Percentiles rank a stretch among this genome's conserved stretches.
phyloP scores from a whole-genome alignment of 1,284 basidiomycete genomes.

The Ustilago cynodontis region DNA sequence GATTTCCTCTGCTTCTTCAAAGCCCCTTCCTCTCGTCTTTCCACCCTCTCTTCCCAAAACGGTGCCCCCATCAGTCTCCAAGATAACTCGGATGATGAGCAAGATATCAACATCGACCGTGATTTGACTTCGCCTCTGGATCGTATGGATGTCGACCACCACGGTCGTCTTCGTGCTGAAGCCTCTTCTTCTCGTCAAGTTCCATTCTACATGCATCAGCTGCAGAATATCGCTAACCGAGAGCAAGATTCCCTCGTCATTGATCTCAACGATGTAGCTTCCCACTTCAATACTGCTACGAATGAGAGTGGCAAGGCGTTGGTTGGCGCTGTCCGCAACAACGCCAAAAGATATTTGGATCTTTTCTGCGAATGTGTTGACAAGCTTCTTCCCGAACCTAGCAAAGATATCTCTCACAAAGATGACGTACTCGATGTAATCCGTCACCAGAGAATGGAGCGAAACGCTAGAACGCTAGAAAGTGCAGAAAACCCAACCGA shows the following conservation, averaged over 20 bases:
- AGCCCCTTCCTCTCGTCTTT: slow-evolving; percentile 45
- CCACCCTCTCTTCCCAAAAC: slow-evolving; percentile 21
- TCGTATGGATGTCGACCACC: slow-evolving; percentile 49
- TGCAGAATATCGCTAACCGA: slow-evolving; percentile 94
- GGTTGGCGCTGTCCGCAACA: slow-evolving; percentile 76
- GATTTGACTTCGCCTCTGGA: slow-evolving; percentile 31
- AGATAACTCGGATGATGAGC: slow-evolving; percentile 31
- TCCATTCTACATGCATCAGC: slow-evolving; percentile 88
- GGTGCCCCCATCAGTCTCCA: slow-evolving; percentile 28
- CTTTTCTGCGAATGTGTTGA: slow-evolving; percentile 93
- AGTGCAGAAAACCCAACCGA: slow-evolving; percentile 47
- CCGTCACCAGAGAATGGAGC: slow-evolving; percentile 84
- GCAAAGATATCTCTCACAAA: slow-evolving; percentile 80
- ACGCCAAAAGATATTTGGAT: slow-evolving; percentile 89
- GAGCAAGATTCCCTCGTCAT: slow-evolving; percentile 86
- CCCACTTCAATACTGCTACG: slow-evolving; percentile 58
- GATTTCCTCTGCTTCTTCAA: slow-evolving; percentile 66
- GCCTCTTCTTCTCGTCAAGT: slow-evolving; percentile 32
- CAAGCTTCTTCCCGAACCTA: slow-evolving; percentile 77
- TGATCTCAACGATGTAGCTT: slow-evolving; percentile 82
- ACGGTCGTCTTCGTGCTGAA: not conserved
- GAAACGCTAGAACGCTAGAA: slow-evolving; percentile 81
- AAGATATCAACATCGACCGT: slow-evolving; percentile 33
- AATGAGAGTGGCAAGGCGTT: slow-evolving; percentile 45
- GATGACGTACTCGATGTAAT: slow-evolving; percentile 73